These are phyloP conservation scores for Musa beccarii DNA, from an alignment of 176 grass and related monocot genomes.

Conservation along the genomic window DNA sequence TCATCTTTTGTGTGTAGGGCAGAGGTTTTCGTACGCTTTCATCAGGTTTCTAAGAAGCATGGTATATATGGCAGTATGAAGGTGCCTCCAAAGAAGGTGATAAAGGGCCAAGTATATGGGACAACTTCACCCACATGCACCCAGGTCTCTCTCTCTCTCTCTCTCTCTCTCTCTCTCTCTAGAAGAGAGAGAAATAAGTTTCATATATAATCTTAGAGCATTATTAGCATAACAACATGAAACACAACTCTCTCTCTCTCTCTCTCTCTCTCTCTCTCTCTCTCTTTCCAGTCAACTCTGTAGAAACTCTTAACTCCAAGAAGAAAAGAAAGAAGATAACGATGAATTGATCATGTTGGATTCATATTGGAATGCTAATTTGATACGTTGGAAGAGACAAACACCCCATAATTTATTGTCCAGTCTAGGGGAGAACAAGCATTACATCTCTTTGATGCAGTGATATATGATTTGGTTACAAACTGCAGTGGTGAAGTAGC, in stretches of 20 bases:
- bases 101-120: conserved; percentile 67
- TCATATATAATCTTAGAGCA: neutral
- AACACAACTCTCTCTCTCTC: neutral
- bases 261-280: neutral
- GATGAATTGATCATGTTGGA: no score
- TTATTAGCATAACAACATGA: neutral
- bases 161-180: neutral
- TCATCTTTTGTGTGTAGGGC: neutral
- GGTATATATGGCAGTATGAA: conserved; percentile 53
- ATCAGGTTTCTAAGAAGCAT: neutral
- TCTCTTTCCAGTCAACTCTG: neutral
- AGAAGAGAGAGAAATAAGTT: neutral
- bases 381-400: no score
- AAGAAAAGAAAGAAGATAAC: no score
- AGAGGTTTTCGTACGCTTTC: neutral
- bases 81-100: conserved; percentile 50
- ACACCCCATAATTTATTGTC: no score
- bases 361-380: no score
- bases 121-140: conserved; percentile 63
- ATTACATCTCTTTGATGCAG: no score
- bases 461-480: no score
- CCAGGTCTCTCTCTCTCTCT: conserved; percentile 41
- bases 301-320: no score
- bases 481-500: no score
- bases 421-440: no score